Base-by-base conservation (phyloP, 176 grass and related monocot species). In the Bonia amplexicaulis region DNA sequence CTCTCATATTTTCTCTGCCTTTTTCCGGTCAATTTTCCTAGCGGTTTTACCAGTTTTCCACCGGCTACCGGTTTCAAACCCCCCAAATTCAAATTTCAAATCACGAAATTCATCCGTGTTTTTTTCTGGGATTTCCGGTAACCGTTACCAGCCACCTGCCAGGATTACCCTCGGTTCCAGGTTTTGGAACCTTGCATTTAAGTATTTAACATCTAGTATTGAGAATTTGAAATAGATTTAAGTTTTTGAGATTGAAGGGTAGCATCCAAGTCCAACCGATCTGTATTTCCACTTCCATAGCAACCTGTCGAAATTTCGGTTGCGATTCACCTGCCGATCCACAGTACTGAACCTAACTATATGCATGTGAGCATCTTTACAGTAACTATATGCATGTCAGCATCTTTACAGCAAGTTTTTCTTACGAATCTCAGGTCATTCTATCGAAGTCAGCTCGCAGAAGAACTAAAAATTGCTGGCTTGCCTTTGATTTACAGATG, bases 391-490 rank as follows among this genome's bases (percentile, higher is more conserved):
- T 31, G 46, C 19, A 76, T 81, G 29, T 6, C 69, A 67, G 16
- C 37, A 79, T 52, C 22, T 79, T 78, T 74, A 74, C 74, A 79
- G 41, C 51, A 84, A 33, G 40, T 53, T 75, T 51, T 29, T 53
- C 42, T 68, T 51, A 39, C 40, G 2, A 79, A 73, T 26, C 70
- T 74, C 69, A 19, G 26, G 69, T 44, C 42, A 79, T 20, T 71
- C 57, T 51, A 52, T 16, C 31, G 5, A 29, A 74, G 60, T 69
- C 33, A 83, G 35, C 33, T 52, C 31, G 49, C 25, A 35, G 63
- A 87, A 14, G 62, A 70, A 52, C 69, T 69, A 84, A 75, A 87
- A 91, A 54, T 80, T 62, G 61, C 6, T 26, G 29, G 17, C 42
- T 23, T 49, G 51, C 61, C 33, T 69, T 64, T 62, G 25, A 53